Evolutionary conservation across 2,329 filamentous ascomycete species (phyloP).

Genomic region (Arthrinium phaeospermum): DNA sequence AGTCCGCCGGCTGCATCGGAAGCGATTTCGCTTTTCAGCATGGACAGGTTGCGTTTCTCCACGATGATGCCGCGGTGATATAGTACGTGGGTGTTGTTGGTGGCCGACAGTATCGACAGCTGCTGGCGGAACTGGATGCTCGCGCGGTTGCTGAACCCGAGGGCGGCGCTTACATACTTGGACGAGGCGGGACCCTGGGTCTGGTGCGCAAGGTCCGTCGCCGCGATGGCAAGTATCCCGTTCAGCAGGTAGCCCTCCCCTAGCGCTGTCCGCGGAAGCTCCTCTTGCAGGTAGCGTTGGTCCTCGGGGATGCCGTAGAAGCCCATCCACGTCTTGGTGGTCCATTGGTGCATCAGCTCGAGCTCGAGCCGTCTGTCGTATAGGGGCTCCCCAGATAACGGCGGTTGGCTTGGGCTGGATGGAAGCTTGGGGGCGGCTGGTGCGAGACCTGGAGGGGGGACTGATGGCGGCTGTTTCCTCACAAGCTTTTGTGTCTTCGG

Average conservation of each 20-base stretch:
- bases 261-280: conserved; percentile 6
- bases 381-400: neutral
- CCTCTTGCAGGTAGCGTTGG: conserved; percentile 5
- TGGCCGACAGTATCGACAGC: neutral
- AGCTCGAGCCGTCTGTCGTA: neutral
- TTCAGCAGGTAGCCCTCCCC: conserved; percentile 13
- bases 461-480: neutral
- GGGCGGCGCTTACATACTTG: neutral
- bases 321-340: neutral
- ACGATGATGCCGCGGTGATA: neutral
- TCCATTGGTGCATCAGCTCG: conserved; percentile 19
- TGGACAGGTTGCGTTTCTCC: neutral
- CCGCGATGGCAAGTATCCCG: conserved; percentile 13
- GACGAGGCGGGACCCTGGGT: neutral
- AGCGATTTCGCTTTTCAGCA: neutral
- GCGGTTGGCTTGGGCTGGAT: neutral
- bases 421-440: neutral
- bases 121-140: neutral
- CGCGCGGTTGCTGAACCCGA: conserved; percentile 2
- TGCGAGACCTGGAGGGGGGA: neutral
- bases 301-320: conserved; percentile 16
- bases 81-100: conserved; percentile 1
- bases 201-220: conserved; percentile 8
- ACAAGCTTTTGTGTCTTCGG: neutral
- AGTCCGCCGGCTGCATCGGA: neutral